Base-by-base conservation (phyloP, 2,329 filamentous ascomycete species). In the Mycocentrospora acerina region DNA sequence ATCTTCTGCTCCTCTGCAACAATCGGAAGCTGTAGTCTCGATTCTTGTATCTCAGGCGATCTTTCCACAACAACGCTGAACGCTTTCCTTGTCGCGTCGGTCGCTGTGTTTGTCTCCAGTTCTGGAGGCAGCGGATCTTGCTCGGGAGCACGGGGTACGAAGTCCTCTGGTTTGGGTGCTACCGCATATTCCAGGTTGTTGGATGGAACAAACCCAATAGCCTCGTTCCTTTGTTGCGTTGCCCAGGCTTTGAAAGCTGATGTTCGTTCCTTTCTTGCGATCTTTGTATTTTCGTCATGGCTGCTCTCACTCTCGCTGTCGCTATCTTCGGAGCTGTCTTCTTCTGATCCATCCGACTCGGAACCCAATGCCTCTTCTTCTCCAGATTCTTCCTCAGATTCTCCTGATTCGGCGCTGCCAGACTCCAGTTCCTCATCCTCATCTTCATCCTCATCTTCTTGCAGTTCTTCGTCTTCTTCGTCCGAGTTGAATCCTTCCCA, bases 241-340 rank as follows among this genome's bases (percentile, higher is more conserved):
- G 93, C 93, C 93, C 93, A 98, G 2, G 85, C 79, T 66, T 97
- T 97, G 76, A 98, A 98, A 0, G 88, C 89, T 2, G 81, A 85
- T 28, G 76, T 68, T 15, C 73, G 66, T 40, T 70, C 70, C 47
- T 69, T 73, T 33, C 66, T 66, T 19, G 58, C 60, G 11, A 61
- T 60, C 34, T 71, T 70, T 3, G 51, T 52, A 5, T 69, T 65
- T 7, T 68, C 59, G 7, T 69, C 66, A 18, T 37, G 37, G 33
- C 60, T 63, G 32, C 44, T 55, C 4, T 57, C 57, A 29, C 55
- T 62, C 4, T 67, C 68, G 8, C 60, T 57, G 6, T 62, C 61
- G 4, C 59, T 52, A 5, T 58, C 57, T 4, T 66, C 61, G 13
- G 53, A 55, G 3, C 64, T 64, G 8, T 67, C 68, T 14, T 68